phyloP scores from a whole-genome alignment of 2,329 filamentous ascomycete genomes.

The Stachybotrys elegans region DNA sequence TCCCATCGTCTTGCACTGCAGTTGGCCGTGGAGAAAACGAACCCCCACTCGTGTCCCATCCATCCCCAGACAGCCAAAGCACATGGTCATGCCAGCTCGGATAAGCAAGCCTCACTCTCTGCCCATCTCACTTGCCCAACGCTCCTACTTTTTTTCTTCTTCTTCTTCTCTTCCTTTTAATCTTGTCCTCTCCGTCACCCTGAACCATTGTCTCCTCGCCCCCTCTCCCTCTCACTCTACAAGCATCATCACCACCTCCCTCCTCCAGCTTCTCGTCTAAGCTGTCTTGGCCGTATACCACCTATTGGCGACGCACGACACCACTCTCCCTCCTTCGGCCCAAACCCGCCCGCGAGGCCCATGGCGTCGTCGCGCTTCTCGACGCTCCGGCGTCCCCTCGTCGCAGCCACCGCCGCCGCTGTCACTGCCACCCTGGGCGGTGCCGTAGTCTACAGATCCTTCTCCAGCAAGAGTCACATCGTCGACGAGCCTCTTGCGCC shows the following conservation, averaged over 20 bases:
- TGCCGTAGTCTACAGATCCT: conserved; percentile 21
- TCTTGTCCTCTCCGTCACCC: conserved; percentile 5
- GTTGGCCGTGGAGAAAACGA: too few species aligned
- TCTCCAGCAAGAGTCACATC: conserved; percentile 21
- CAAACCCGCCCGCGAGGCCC: conserved; percentile 2
- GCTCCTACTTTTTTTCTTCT: neutral
- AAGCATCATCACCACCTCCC: too few species aligned
- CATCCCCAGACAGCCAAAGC: too few species aligned
- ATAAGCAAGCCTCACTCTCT: conserved; percentile 2
- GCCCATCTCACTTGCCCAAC: neutral
- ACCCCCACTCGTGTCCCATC: too few species aligned
- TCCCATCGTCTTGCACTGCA: too few species aligned
- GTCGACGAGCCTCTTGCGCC: conserved; percentile 26
- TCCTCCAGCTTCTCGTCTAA: too few species aligned
- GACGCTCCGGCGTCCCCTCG: conserved; percentile 28
- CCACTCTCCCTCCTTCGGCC: neutral
- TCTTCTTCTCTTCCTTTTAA: neutral
- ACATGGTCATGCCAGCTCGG: too few species aligned
- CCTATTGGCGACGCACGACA: too few species aligned
- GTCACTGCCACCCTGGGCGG: conserved; percentile 22
- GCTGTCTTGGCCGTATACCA: too few species aligned
- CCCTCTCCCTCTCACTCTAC: neutral
- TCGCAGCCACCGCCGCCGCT: conserved; percentile 23
- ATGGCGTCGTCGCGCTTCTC: conserved; percentile 31
- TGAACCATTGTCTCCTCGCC: neutral